Percentiles rank a stretch among this genome's conserved stretches.
Conservation (phyloP, 352 stramenopile species). For the Globisporangium emineosum region DNA sequence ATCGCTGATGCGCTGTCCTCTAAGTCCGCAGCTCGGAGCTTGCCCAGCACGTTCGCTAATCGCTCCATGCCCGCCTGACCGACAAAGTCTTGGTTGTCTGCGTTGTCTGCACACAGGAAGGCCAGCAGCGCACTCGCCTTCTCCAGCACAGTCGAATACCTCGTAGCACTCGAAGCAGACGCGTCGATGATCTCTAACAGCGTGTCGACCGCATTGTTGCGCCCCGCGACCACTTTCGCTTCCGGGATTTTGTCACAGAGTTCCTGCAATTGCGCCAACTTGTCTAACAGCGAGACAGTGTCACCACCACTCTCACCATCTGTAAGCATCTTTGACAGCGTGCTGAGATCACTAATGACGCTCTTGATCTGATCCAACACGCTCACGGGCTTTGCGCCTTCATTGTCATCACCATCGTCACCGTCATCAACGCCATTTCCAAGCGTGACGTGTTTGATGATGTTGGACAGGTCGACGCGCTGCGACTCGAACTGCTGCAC, state of each 20-base stretch:
- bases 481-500: conserved; percentile 86
- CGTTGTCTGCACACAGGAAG: conserved; percentile 39
- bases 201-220: conserved; percentile 50
- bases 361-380: conserved; percentile 32
- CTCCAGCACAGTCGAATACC: conserved; percentile 5
- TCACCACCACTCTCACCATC: neutral
- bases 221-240: conserved; percentile 57
- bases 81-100: conserved; percentile 68
- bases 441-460: conserved; percentile 49
- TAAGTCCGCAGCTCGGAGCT: neutral
- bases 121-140: conserved; percentile 25
- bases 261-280: conserved; percentile 23
- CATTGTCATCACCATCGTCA: neutral
- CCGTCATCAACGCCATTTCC: conserved; percentile 1
- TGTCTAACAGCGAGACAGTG: conserved; percentile 11
- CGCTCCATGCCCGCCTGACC: conserved; percentile 36
- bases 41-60: conserved; percentile 17
- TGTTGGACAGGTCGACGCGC: conserved; percentile 82
- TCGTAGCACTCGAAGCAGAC: conserved; percentile 8
- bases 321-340: neutral
- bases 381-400: conserved; percentile 10
- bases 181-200: conserved; percentile 36
- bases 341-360: conserved; percentile 23
- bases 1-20: too few relatives aligned
- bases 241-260: conserved; percentile 47